phyloP scores from a whole-genome alignment of 768 basidiomycete species.

The Porpolomopsis calyptriformis region DNA sequence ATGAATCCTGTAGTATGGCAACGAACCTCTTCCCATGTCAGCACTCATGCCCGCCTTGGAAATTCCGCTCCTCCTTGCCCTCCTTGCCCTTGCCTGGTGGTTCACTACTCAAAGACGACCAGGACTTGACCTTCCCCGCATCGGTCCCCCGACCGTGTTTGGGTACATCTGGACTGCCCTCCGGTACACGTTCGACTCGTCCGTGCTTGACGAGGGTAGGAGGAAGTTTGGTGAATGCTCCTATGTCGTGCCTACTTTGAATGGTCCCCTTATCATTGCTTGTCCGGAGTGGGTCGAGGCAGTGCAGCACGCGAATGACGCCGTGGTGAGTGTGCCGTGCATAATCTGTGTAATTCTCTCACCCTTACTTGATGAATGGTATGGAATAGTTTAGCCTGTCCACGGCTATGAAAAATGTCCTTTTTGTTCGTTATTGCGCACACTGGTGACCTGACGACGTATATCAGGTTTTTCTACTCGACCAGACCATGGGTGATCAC shows the following conservation, averaged over 20 bases:
- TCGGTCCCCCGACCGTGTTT: conserved; percentile 10
- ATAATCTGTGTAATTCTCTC: not conserved
- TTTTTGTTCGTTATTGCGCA: not conserved
- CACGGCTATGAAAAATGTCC: not conserved
- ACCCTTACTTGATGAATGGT: not conserved
- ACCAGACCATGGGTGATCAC: conserved; percentile 3
- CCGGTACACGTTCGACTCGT: conserved; percentile 6
- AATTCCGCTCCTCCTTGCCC: no score
- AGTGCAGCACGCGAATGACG: conserved; percentile 10
- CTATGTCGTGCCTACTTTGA: conserved; percentile 12
- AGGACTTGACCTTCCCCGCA: conserved; percentile 7
- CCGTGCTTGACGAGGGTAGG: conserved; percentile 11
- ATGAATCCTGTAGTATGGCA: no score
- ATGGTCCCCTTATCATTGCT: conserved; percentile 10
- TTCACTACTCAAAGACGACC: no score
- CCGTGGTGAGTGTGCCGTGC: conserved; percentile 10
- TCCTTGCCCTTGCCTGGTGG: no score
- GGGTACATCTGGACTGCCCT: conserved; percentile 13
- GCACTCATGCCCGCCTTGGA: not conserved
- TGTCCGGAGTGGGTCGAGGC: conserved; percentile 11
- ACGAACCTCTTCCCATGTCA: no score
- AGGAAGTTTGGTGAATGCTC: conserved; percentile 10
- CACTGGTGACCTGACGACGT: not conserved
- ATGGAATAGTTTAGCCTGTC: conserved; percentile 4
- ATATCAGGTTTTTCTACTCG: conserved; percentile 1